Evolutionary conservation across 2,329 filamentous ascomycete species (phyloP).

Genomic region (Sordariomycetes sp.): DNA sequence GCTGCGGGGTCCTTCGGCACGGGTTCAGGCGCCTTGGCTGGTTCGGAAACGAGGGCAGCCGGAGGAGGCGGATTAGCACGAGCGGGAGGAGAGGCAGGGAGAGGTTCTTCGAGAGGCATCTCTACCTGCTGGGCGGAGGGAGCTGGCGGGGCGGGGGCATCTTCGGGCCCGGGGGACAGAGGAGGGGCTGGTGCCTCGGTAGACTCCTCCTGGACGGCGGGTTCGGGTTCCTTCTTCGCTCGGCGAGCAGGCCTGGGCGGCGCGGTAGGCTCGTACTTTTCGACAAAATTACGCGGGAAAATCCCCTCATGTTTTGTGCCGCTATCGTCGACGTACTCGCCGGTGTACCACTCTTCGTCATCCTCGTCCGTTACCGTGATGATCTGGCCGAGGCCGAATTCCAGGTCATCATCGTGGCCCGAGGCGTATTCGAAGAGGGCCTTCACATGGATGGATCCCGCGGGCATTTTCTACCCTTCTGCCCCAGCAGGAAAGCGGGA

Average conservation of each 20-base stretch:
- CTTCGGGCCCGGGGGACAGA: constrained; percentile 19
- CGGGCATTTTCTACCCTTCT: constrained; percentile 7
- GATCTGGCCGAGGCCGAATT: constrained; percentile 74
- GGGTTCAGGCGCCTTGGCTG: constrained; percentile 23
- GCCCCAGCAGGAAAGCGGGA: background rate
- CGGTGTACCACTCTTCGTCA: constrained; percentile 87
- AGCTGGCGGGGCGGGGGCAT: constrained; percentile 15
- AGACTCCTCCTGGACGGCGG: constrained; percentile 3
- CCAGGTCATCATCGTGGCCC: constrained; percentile 87
- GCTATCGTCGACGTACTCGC: constrained; percentile 69
- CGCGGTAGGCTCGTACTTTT: constrained; percentile 84
- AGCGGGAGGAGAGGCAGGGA: constrained; percentile 11
- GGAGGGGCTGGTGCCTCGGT: constrained; percentile 8
- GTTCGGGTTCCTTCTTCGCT: constrained; percentile 50
- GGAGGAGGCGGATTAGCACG: constrained; percentile 16
- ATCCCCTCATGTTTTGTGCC: constrained; percentile 74
- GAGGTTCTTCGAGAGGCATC: constrained; percentile 9
- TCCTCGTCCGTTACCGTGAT: constrained; percentile 91
- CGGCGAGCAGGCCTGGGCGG: constrained; percentile 77
- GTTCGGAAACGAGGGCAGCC: constrained; percentile 16
- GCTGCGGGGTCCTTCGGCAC: constrained; percentile 20
- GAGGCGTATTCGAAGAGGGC: constrained; percentile 92
- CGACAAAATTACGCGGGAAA: constrained; percentile 95
- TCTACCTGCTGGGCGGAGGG: constrained; percentile 13
- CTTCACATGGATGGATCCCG: constrained; percentile 76